Evolutionary conservation across 331 rosid species (phyloP).

Genomic region (Quercus lobata): DNA sequence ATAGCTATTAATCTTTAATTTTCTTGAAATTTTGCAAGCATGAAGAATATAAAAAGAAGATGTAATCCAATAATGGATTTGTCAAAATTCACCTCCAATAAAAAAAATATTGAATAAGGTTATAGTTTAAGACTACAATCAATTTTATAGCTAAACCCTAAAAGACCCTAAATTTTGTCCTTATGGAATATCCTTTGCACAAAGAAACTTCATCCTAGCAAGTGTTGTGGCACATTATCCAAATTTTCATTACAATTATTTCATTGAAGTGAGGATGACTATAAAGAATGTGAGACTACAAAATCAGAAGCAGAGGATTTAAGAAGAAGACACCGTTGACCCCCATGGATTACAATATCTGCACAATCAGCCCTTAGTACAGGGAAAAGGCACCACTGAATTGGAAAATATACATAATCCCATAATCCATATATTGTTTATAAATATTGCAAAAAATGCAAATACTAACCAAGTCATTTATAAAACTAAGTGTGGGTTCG

Average conservation of each 20-base stretch:
- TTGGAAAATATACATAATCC: neutral
- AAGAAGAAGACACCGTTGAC: neutral
- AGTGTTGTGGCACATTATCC: neutral
- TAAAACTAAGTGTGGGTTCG: neutral
- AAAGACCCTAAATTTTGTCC: too few species aligned
- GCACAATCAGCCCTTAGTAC: neutral
- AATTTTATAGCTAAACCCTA: too few species aligned
- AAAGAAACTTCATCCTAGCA: slow-evolving; percentile 9
- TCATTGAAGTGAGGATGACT: neutral
- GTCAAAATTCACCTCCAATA: too few species aligned
- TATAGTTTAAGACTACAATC: too few species aligned
- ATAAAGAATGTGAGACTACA: neutral
- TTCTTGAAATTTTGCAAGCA: too few species aligned
- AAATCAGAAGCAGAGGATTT: neutral
- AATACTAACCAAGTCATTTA: neutral
- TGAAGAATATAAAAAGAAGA: too few species aligned
- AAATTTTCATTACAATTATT: neutral
- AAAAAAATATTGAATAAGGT: too few species aligned
- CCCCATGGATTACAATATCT: neutral
- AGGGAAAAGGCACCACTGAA: neutral
- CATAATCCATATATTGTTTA: neutral
- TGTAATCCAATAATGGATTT: too few species aligned
- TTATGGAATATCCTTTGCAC: neutral
- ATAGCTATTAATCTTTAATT: too few species aligned
- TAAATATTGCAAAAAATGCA: too few species aligned